Base-by-base conservation (phyloP, 1,284 basidiomycete genomes). In the Ceratobasidium sp. region DNA sequence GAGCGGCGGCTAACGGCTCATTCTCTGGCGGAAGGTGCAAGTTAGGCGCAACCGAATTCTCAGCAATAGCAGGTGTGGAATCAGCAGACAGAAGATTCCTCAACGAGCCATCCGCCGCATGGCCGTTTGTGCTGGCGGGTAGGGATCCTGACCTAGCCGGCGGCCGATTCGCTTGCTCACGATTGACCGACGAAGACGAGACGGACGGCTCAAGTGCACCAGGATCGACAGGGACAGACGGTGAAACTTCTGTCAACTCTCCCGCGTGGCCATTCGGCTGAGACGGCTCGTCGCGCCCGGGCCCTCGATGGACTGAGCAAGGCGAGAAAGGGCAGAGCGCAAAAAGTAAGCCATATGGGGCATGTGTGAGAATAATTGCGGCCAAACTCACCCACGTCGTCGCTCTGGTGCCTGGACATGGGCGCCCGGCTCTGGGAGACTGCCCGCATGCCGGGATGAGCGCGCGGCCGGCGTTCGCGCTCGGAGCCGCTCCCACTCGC, bases 331-430 rank as follows among this genome's bases (percentile, higher is more conserved):
- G 64, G 9, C 21, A 67, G 64, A 36, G 28, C 18, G 14, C 39
- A 26, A 26, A 46, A 43, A 58, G n/a, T 58, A 53, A 70, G 53
- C 53, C 48, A 70, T 45, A 48, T 57, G 52, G 32, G 36, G 53
- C 18, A 48, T 58, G 36, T 57, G 30, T 45, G 41, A 30, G 28
- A 39, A 45, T 45, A 34, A 70, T 12, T n/a, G 50, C 81, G 83
- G 64, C 85, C 84, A 72, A 82, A 81, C 3, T 55, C 52, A 70
- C 65, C 45, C 39, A 28, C 67, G 36, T 70, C 43, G 67, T 60
- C 55, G 41, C 65, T 55, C 58, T 70, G 62, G 32, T 58, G 41
- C 60, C 48, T 64, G 53, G 57, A 60, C 53, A 69, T 61, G 48
- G 45, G 50, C 6, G 23, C 21, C 1, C 46, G 30, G 21, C 26